Base-by-base conservation (phyloP, 129 eudicot species). In the Flaveria ramosissima region DNA sequence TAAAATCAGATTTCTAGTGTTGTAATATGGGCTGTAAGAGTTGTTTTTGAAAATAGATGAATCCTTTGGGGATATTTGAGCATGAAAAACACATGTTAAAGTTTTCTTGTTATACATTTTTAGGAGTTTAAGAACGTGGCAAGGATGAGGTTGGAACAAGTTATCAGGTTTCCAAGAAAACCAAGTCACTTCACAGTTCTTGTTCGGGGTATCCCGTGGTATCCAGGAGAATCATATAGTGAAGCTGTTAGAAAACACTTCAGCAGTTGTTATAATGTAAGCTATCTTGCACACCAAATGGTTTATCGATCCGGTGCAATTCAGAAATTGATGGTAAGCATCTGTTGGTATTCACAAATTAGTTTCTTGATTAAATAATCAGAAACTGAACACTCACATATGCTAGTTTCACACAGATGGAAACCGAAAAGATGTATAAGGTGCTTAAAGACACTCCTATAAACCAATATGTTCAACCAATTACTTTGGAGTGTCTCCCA, bases 141-240 rank as follows among this genome's bases (percentile, higher is more conserved):
- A 72, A 86, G 78, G 64, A 82, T 86, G 97, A 87, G 97, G 84
- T 53, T 89, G 78, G 86, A 84, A 16, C 81, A 91, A 73, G 80
- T 91, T 52, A 79, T 81, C 24, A 68, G 85, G 77, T 81, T 90
- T 80, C 85, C 84, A 79, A 81, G 87, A 72, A 72, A 77, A 42
- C 87, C 92, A 60, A 88, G 96, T 86, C 88, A 86, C 74, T 94
- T 91, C 72, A 89, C 97, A 32, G 96, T 94, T 81, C 87, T 94
- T 85, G 96, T 94, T 75, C 96, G 97, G 63, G 98, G 87, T 55
- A 94, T 94, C 51, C 98, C 98, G 12, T 84, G 90, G 97, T 77
- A 78, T 77, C 45, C 78, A 15, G 93, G 89, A 77, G 84, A 89
- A 84, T 79, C 97, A 69, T 89, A 89, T 72, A 89, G 92, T 74